Base-by-base conservation (phyloP, 2,329 filamentous ascomycete species). In the Hortaea werneckii region DNA sequence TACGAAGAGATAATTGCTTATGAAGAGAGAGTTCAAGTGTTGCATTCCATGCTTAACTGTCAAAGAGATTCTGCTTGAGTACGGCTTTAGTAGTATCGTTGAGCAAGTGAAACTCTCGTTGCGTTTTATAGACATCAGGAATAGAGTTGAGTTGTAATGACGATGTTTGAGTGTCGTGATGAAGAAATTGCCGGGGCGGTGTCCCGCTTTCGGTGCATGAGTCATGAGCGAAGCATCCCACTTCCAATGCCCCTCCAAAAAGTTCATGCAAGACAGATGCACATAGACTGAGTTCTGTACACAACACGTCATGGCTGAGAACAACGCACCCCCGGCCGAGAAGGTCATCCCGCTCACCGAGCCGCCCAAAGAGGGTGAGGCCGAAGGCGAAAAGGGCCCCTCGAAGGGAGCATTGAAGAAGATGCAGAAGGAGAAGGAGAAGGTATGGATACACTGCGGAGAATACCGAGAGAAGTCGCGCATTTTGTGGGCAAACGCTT, bases 361-460 rank as follows among this genome's bases (percentile, higher is more conserved):
- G 40, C 43, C 38, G 5, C 38, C 50, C n/a, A 43, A 48, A 32
- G 50, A 50, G 37, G 43, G 40, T 27, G 37, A 40, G 20, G 20
- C 20, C 20, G 37, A 9, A 12, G 57, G 55, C 40, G 69, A 67
- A 45, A 71, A 69, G 44, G 69, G 70, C 10, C 73, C 77, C 37
- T 87, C 83, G 50, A 89, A 94, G 71, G 89, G 82, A 67, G 87
- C 81, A 11, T 70, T 83, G 53, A 94, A 94, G 73, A 94, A 94
- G 73, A 82, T 85, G 40, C 83, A 85, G 58, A 94, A 94, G 71
- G 86, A 89, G 28, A 88, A 88, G 71, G 89, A 90, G 65, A 89
- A 94, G 68, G 85, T 84, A 9, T 76, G 27, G 27, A n/a, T 9
- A 26, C 11, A 4, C 20, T 2, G 20, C 20, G 20, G 7, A 11